Conservation (phyloP, 2,329 filamentous ascomycete genomes). For the Lanzia echinophila region DNA sequence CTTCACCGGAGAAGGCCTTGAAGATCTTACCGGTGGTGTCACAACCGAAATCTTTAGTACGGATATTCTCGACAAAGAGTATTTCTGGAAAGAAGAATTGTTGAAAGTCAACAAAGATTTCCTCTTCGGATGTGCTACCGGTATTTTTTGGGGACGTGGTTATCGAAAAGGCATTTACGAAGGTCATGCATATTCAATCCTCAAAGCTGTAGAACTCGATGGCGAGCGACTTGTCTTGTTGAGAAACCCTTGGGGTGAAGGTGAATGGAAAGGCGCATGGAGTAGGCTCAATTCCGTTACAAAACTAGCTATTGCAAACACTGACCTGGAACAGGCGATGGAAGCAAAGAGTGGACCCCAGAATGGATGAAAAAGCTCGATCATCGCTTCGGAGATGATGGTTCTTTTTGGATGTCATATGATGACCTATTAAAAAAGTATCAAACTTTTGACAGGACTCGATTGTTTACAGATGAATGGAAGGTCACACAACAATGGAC, state of each 20-base stretch:
- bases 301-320: not conserved
- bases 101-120: slow-evolving; percentile 75
- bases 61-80: slow-evolving; percentile 68
- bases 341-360: slow-evolving; percentile 49
- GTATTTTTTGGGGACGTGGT: slow-evolving; percentile 30
- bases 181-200: slow-evolving; percentile 50
- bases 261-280: slow-evolving; percentile 51
- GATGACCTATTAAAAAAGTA: slow-evolving; percentile 54
- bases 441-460: slow-evolving; percentile 50
- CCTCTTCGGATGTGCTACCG: slow-evolving; percentile 53
- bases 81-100: slow-evolving; percentile 77
- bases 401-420: slow-evolving; percentile 56
- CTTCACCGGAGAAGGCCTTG: slow-evolving; percentile 39
- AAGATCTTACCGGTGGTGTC: slow-evolving; percentile 59
- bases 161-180: slow-evolving; percentile 48
- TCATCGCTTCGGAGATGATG: slow-evolving; percentile 54
- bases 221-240: slow-evolving; percentile 46
- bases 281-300: slow-evolving; percentile 26
- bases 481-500: slow-evolving; percentile 52
- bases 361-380: slow-evolving; percentile 48
- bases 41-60: slow-evolving; percentile 60
- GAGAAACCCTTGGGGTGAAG: slow-evolving; percentile 52
- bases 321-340: not conserved
- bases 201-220: slow-evolving; percentile 43
- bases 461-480: slow-evolving; percentile 46